Conservation (phyloP, 768 basidiomycete species). For the Mycena latifolia region DNA sequence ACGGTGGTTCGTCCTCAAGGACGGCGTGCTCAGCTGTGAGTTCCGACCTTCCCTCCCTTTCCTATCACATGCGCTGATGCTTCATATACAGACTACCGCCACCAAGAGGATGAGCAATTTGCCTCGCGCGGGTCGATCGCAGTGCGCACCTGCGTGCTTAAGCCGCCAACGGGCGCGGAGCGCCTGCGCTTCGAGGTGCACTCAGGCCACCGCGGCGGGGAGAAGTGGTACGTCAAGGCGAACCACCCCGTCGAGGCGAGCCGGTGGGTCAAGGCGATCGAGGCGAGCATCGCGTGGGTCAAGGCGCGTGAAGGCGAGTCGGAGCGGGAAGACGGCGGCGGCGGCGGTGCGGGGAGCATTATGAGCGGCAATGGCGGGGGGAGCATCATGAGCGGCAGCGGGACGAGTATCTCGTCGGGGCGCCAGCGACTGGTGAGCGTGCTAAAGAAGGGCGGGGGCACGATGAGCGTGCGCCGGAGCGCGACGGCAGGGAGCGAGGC, state of each 20-base stretch:
- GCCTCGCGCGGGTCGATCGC: slow-evolving; percentile 90
- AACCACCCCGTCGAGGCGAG: slow-evolving; percentile 92
- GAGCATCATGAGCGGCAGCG: slow-evolving; percentile 7
- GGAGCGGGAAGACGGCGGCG: slow-evolving; percentile 13
- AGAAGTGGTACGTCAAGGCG: slow-evolving; percentile 88
- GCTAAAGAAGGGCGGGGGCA: slow-evolving; percentile 20
- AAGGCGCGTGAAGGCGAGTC: slow-evolving; percentile 48
- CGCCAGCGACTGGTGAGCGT: slow-evolving; percentile 31
- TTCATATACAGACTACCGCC: slow-evolving; percentile 73
- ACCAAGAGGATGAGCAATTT: slow-evolving; percentile 90
- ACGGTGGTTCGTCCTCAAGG: slow-evolving; percentile 92
- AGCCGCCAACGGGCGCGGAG: slow-evolving; percentile 61
- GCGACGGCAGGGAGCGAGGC: slow-evolving; percentile 16
- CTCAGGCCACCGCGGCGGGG: slow-evolving; percentile 66
- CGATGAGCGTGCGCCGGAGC: neutral
- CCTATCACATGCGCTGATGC: neutral
- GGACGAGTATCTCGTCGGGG: slow-evolving; percentile 27
- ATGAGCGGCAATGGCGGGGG: slow-evolving; percentile 22
- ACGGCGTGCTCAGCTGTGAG: slow-evolving; percentile 88
- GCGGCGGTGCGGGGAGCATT: slow-evolving; percentile 47
- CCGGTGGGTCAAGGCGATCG: slow-evolving; percentile 86
- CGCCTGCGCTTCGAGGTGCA: slow-evolving; percentile 88
- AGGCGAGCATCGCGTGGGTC: slow-evolving; percentile 79
- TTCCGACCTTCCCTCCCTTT: slow-evolving; percentile 25
- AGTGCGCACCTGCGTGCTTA: slow-evolving; percentile 83